Conservation (phyloP, 73 alveolate genomes). For the Paramecium caudatum region DNA sequence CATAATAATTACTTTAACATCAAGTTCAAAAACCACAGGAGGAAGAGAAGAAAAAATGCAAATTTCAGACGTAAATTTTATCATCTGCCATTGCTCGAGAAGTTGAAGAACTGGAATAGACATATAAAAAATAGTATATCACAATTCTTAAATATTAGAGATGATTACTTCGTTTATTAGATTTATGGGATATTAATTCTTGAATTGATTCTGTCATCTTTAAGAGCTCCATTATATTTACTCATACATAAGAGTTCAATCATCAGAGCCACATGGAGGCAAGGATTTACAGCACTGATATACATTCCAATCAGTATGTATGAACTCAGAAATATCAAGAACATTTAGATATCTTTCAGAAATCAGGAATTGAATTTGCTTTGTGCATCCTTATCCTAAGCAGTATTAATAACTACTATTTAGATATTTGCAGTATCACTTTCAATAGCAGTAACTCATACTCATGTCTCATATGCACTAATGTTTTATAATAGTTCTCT, state of each 20-base stretch:
- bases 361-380: background rate
- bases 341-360: background rate
- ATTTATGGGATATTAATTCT: conserved; percentile 31
- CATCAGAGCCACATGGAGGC: conserved; percentile 49
- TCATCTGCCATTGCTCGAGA: conserved; percentile 6
- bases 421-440: conserved; percentile 49
- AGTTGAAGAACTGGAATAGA: conserved; percentile 9
- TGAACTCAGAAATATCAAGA: background rate
- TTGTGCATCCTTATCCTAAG: background rate
- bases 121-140: background rate
- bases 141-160: background rate
- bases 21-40: background rate
- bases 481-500: conserved; percentile 59
- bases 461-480: conserved; percentile 63
- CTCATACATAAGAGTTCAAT: background rate
- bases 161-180: background rate
- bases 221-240: conserved; percentile 60
- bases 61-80: background rate
- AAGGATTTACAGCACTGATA: conserved; percentile 49
- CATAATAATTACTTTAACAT: background rate
- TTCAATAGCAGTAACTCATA: conserved; percentile 14
- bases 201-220: background rate
- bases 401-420: background rate
- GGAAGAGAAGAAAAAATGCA: background rate
- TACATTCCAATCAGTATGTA: conserved; percentile 21